These are phyloP conservation scores for Capronia coronata DNA, from an alignment of 2,329 filamentous ascomycete genomes.

Conservation along the genomic window DNA sequence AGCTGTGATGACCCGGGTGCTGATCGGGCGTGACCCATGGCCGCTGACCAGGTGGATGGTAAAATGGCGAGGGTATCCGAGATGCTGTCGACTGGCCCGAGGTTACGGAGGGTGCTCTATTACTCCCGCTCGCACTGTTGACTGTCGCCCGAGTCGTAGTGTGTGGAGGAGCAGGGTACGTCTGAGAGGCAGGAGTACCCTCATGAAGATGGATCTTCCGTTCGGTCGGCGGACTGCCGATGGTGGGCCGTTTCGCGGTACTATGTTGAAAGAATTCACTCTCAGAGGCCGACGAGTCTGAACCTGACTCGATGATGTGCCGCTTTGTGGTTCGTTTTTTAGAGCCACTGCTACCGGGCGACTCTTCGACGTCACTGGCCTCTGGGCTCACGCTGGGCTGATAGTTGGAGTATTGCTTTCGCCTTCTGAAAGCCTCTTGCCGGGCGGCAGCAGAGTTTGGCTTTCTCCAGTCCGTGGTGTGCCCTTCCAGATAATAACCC, in stretches of 20 bases:
- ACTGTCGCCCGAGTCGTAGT: slow-evolving; percentile 6
- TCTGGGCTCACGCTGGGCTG: slow-evolving; percentile 33
- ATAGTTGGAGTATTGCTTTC: slow-evolving; percentile 33
- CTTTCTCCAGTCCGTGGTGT: slow-evolving; percentile 34
- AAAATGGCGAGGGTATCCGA: slow-evolving; percentile 18
- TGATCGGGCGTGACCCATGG: slow-evolving; percentile 25
- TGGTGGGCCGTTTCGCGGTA: slow-evolving; percentile 17
- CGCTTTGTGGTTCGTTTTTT: slow-evolving; percentile 19
- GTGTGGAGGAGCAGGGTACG: slow-evolving; percentile 8
- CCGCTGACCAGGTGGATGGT: slow-evolving; percentile 21
- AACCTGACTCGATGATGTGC: slow-evolving; percentile 26
- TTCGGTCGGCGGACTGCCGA: slow-evolving; percentile 12
- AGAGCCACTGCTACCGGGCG: slow-evolving; percentile 21
- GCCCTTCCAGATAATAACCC: slow-evolving; percentile 35
- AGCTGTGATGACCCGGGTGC: slow-evolving; percentile 21
- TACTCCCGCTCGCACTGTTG: slow-evolving; percentile 1
- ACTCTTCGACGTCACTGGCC: slow-evolving; percentile 33
- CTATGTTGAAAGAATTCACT: slow-evolving; percentile 16
- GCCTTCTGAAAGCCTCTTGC: slow-evolving; percentile 30
- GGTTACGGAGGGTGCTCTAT: slow-evolving; percentile 14
- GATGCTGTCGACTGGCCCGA: slow-evolving; percentile 17
- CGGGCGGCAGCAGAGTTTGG: slow-evolving; percentile 37
- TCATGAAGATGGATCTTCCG: slow-evolving; percentile 11
- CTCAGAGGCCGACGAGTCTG: slow-evolving; percentile 25
- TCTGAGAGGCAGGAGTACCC: slow-evolving; percentile 7